These are phyloP conservation scores for Macrolepiota fuliginosa DNA, from an alignment of 768 basidiomycete genomes.

Conservation along the genomic window DNA sequence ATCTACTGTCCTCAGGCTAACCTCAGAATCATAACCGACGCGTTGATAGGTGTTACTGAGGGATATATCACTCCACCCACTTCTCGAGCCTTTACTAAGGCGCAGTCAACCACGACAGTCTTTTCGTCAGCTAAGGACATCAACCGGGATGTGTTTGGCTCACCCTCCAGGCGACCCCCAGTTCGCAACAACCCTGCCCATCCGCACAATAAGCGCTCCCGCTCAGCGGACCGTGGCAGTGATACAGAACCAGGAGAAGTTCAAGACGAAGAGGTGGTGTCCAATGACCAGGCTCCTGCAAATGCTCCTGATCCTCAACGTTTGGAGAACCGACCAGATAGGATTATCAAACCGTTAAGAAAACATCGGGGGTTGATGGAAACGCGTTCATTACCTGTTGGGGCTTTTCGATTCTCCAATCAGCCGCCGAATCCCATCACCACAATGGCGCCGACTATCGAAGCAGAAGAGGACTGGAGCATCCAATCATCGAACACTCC, in stretches of 20 bases:
- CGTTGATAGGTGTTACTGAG: constrained; percentile 52
- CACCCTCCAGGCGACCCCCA: constrained; percentile 14
- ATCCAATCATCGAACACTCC: neutral
- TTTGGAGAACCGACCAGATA: neutral
- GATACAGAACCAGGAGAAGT: constrained; percentile 12
- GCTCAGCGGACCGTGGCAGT: constrained; percentile 24
- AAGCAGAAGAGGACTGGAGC: constrained; percentile 11
- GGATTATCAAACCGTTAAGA: constrained; percentile 36
- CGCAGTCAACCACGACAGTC: constrained; percentile 38
- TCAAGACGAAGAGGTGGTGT: neutral
- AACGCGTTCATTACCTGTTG: constrained; percentile 37
- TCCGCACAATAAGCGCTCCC: constrained; percentile 32
- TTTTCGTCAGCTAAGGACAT: constrained; percentile 59
- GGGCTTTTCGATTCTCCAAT: constrained; percentile 18
- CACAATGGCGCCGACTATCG: neutral
- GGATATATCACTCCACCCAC: constrained; percentile 47
- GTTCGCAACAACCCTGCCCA: constrained; percentile 11
- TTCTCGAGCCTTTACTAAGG: constrained; percentile 33
- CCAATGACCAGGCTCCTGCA: neutral
- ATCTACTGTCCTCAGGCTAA: constrained; percentile 4
- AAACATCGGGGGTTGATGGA: constrained; percentile 30
- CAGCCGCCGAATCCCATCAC: neutral
- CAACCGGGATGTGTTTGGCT: constrained; percentile 42
- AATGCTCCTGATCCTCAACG: neutral
- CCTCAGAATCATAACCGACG: constrained; percentile 26